phyloP scores from a whole-genome alignment of 768 basidiomycete genomes.

The Mycena latifolia region DNA sequence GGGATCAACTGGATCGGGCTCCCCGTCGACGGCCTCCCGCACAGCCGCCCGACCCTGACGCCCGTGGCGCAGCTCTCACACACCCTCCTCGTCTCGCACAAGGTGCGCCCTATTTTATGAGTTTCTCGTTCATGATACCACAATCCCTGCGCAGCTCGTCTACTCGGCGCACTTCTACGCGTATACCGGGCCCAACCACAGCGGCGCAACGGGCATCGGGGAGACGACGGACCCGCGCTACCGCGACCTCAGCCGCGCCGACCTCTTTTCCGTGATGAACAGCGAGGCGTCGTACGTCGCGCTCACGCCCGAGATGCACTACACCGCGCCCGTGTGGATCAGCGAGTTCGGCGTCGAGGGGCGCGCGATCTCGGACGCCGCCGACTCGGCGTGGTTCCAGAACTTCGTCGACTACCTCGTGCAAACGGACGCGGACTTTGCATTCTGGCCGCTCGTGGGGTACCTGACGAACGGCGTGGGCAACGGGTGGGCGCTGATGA shows the following conservation, averaged over 20 bases:
- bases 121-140: slow-evolving; percentile 14
- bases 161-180: slow-evolving; percentile 36
- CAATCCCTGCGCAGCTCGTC: slow-evolving; percentile 18
- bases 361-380: background rate
- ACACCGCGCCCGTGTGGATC: slow-evolving; percentile 36
- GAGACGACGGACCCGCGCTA: slow-evolving; percentile 33
- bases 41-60: slow-evolving; percentile 30
- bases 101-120: too few relatives aligned
- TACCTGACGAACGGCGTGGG: slow-evolving; percentile 33
- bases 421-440: slow-evolving; percentile 28
- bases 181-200: slow-evolving; percentile 36
- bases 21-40: slow-evolving; percentile 34
- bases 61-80: slow-evolving; percentile 29
- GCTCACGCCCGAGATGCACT: slow-evolving; percentile 27
- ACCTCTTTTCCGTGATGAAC: slow-evolving; percentile 23
- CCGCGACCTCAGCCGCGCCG: slow-evolving; percentile 26
- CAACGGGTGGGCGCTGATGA: slow-evolving; percentile 37
- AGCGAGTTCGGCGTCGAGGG: slow-evolving; percentile 30
- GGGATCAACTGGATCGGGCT: slow-evolving; percentile 37
- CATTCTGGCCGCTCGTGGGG: slow-evolving; percentile 34
- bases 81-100: slow-evolving; percentile 27
- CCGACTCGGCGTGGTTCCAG: slow-evolving; percentile 19
- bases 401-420: slow-evolving; percentile 34
- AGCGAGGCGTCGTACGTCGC: slow-evolving; percentile 31
- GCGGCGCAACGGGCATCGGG: slow-evolving; percentile 33